phyloP scores from a whole-genome alignment of 2,329 filamentous ascomycete species.

The Hirsutella minnesotensis region DNA sequence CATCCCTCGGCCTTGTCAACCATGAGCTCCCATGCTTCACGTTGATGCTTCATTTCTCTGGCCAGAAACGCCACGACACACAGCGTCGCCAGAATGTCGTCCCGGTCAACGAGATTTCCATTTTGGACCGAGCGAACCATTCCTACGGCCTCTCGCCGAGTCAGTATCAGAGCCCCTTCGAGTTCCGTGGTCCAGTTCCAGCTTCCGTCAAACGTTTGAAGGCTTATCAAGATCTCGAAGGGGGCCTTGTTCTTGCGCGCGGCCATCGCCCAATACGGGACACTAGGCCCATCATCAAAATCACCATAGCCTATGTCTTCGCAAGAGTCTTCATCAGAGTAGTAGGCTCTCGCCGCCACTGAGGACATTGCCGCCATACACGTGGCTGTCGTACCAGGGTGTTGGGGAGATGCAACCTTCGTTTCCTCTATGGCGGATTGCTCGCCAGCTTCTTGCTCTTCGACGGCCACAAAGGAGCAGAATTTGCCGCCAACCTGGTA shows the following conservation, averaged over 20 bases:
- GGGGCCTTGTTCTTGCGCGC: neutral
- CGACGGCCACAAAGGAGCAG: conserved; percentile 61
- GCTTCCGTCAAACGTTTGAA: conserved; percentile 32
- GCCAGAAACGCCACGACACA: conserved; percentile 28
- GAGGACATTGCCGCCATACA: neutral
- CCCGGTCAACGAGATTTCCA: conserved; percentile 1
- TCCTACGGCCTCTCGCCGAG: neutral
- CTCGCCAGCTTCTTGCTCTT: conserved; percentile 21
- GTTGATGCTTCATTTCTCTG: conserved; percentile 25
- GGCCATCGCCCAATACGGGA: too few relatives aligned
- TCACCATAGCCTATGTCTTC: too few relatives aligned
- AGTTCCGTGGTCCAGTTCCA: conserved; percentile 20
- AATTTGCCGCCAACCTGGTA: conserved; percentile 59
- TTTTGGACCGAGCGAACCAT: conserved; percentile 6
- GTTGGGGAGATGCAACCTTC: neutral
- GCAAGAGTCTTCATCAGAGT: too few relatives aligned
- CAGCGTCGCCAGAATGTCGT: conserved; percentile 14
- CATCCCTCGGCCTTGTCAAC: conserved; percentile 46
- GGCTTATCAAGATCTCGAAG: conserved; percentile 27
- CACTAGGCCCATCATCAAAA: too few relatives aligned
- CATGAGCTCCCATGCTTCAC: conserved; percentile 53
- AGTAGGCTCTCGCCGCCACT: too few relatives aligned
- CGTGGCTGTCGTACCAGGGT: neutral
- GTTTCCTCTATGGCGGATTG: neutral
- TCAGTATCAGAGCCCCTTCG: conserved; percentile 13